A percentile compares a stretch with the other conserved stretches of the same genome.
phyloP scores from a whole-genome alignment of 2,329 filamentous ascomycete genomes.

The Diplodia mutila region DNA sequence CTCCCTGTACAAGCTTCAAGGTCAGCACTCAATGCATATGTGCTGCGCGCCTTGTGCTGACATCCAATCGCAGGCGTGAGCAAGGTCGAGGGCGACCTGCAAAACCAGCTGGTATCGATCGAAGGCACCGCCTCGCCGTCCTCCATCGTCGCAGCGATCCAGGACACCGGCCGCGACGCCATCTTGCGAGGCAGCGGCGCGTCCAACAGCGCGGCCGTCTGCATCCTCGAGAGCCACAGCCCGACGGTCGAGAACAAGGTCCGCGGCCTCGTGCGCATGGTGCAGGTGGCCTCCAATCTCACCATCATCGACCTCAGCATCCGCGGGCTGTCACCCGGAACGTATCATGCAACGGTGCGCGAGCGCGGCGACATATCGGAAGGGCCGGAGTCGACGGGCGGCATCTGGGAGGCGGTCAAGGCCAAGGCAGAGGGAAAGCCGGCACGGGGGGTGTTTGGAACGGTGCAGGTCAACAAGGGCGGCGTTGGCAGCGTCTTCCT shows the following conservation, averaged over 20 bases:
- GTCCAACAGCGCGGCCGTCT: constrained; percentile 87
- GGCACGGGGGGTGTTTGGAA: constrained; percentile 70
- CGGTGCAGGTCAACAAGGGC: constrained; percentile 72
- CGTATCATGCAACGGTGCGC: constrained; percentile 81
- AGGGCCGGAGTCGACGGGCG: constrained; percentile 80
- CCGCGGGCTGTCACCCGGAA: constrained; percentile 77
- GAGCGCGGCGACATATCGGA: constrained; percentile 84
- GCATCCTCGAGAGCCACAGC: constrained; percentile 88
- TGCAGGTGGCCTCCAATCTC: constrained; percentile 77
- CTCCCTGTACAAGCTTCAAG: constrained; percentile 73
- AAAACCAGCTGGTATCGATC: constrained; percentile 81
- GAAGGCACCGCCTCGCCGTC: constrained; percentile 92
- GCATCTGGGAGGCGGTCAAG: constrained; percentile 70
- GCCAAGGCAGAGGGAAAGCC: constrained; percentile 43
- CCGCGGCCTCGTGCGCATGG: constrained; percentile 87
- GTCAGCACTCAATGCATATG: constrained; percentile 43
- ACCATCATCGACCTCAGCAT: constrained; percentile 89
- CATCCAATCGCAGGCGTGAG: constrained; percentile 64
- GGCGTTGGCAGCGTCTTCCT: constrained; percentile 81
- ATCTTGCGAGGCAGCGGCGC: constrained; percentile 88
- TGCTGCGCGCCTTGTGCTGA: constrained; percentile 13
- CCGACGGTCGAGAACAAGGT: constrained; percentile 67
- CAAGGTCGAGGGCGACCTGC: constrained; percentile 79
- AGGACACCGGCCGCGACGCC: constrained; percentile 87
- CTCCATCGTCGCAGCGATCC: constrained; percentile 84